A percentile compares a stretch with the other conserved stretches of the same genome.
Evolutionary conservation across 176 grass and related monocot species (phyloP).

Genomic region (sorghum (Sorghum bicolor)): Sorghum_bicolor_NCBIv3 NC_012870.2:10307001-10307500

Average conservation of each 20-base stretch:
- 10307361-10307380: not conserved
- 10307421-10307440: not conserved
- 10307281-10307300: not conserved
- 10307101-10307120: slow-evolving; percentile 70
- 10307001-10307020: slow-evolving; percentile 70
- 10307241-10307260: slow-evolving; percentile 79
- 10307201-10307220: slow-evolving; percentile 33
- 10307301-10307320: not conserved
- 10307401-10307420: not conserved
- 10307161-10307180: slow-evolving; percentile 28
- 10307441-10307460: not conserved
- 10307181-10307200: slow-evolving; percentile 70
- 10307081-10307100: slow-evolving; percentile 70
- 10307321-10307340: not conserved
- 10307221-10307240: slow-evolving; percentile 60
- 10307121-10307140: slow-evolving; percentile 57
- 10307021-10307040: slow-evolving; percentile 61
- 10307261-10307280: not conserved
- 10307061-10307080: slow-evolving; percentile 60
- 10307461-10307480: not conserved
- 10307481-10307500: not conserved
- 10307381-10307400: not conserved
- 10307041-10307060: slow-evolving; percentile 40
- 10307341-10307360: not conserved
- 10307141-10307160: slow-evolving; percentile 56